Base-by-base conservation (phyloP, 805 yeast species). In the Peterozyma toletana region DNA sequence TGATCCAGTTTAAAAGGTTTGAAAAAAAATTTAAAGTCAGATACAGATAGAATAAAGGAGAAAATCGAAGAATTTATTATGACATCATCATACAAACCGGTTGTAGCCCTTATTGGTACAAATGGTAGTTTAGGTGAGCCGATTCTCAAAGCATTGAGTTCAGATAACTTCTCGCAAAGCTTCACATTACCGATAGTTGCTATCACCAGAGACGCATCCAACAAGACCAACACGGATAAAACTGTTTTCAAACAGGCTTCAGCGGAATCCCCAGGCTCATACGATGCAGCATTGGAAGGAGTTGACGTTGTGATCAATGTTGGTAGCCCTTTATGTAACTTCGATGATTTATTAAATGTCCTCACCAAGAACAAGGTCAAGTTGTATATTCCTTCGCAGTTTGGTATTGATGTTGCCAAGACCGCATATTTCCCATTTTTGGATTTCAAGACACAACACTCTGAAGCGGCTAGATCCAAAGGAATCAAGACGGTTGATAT, bases 401-500 rank as follows among this genome's bases (percentile, higher is more conserved):
- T 37, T 37, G 39, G 39, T 11, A n/a, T 29, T 11, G 39, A 37
- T 21, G 13, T 37, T 21, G 16, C 31, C 21, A 11, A 37, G 29
- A 37, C 39, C 13, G 21, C 39, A 18, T 37, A 42, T 17, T 55
- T 66, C 17, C 71, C 77, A 6, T 65, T 73, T 44, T 43, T 59
- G 4, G 52, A 39, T 1, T 11, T 44, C 15, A 75, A 75, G 54
- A 38, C 54, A 1, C 52, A 44, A 1, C 77, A 74, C 51, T 54
- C 70, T 6, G 52, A 53, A 2, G 59, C 54, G 11, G 66, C 73
- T 15, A 66, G 79, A 50, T 58, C 52, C 1, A 53, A 58, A 7
- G 79, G 80, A 13, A 45, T 75, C 43, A 77, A 76, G 56, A 67
- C 70, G 0, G 68, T 74, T 41, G 75, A 70, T 48, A 51, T 77